Evolutionary conservation across 1,284 basidiomycete genomes (phyloP).

Genomic region (Takashimella koratensis): DNA sequence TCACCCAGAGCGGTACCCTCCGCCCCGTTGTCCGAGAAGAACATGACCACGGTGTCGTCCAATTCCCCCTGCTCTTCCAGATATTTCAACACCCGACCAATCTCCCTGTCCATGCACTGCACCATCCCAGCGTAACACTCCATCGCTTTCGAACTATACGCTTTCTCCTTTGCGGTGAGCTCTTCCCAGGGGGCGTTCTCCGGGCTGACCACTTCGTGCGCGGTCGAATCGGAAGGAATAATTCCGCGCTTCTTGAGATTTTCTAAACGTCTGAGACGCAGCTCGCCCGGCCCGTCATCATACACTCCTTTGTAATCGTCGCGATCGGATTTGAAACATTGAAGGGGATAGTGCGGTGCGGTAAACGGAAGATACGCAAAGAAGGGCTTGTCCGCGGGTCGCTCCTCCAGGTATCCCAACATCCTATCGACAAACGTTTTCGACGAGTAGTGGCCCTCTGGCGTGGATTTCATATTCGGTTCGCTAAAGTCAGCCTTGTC

Average conservation of each 20-base stretch:
- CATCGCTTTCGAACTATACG: constrained; percentile 29
- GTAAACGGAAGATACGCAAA: constrained; percentile 23
- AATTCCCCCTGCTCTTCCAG: constrained; percentile 23
- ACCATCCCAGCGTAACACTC: constrained; percentile 45
- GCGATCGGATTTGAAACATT: constrained; percentile 23
- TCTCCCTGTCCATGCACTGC: constrained; percentile 37
- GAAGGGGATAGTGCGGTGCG: constrained; percentile 27
- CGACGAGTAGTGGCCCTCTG: constrained; percentile 31
- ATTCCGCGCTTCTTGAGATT: neutral
- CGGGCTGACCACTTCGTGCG: constrained; percentile 7
- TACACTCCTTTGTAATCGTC: constrained; percentile 36
- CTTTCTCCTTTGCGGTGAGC: constrained; percentile 22
- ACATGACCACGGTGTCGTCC: constrained; percentile 43
- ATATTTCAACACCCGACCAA: constrained; percentile 27
- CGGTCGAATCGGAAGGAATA: neutral
- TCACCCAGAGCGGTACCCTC: constrained; percentile 34
- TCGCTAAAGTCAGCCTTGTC: too few species aligned
- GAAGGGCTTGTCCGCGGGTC: constrained; percentile 22
- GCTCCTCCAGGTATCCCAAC: constrained; percentile 23
- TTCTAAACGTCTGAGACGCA: neutral
- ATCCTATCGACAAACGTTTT: constrained; percentile 26
- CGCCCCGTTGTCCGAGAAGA: constrained; percentile 43
- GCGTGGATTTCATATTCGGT: too few species aligned
- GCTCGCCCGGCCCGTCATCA: neutral
- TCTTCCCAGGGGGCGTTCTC: constrained; percentile 33